Percentiles rank a stretch among this genome's conserved stretches.
phyloP scores from a whole-genome alignment of 129 eudicot genomes.

The Smallanthus sonchifolius region DNA sequence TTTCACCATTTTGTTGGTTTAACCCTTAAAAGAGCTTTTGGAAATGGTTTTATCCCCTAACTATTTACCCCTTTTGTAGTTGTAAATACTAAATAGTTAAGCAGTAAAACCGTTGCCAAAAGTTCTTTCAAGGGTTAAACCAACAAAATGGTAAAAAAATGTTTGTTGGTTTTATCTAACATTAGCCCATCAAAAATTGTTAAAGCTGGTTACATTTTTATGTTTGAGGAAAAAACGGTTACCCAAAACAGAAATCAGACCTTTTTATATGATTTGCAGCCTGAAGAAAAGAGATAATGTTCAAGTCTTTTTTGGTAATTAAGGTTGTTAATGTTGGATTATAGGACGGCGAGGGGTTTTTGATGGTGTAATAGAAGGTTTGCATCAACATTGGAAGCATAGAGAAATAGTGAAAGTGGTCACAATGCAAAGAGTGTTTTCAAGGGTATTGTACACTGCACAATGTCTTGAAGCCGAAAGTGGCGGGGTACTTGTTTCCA shows the following conservation, averaged over 20 bases:
- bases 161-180: neutral
- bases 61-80: neutral
- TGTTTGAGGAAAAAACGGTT: neutral
- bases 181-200: neutral
- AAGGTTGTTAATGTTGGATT: neutral
- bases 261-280: neutral
- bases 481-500: conserved; percentile 73
- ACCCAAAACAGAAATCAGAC: neutral
- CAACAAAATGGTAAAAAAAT: neutral
- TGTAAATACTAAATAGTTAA: neutral
- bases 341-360: conserved; percentile 94
- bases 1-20: neutral
- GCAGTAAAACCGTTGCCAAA: neutral
- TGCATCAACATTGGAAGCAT: conserved; percentile 99
- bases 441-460: conserved; percentile 65
- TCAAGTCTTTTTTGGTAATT: neutral
- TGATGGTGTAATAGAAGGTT: conserved; percentile 92
- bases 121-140: neutral
- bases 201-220: neutral
- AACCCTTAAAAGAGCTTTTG: neutral
- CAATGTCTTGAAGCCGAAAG: conserved; percentile 75
- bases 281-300: neutral
- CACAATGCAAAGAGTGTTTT: conserved; percentile 68
- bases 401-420: conserved; percentile 84
- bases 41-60: neutral